Base-by-base conservation (phyloP, 148 eudicot species). In the Agrostemma githago region DNA sequence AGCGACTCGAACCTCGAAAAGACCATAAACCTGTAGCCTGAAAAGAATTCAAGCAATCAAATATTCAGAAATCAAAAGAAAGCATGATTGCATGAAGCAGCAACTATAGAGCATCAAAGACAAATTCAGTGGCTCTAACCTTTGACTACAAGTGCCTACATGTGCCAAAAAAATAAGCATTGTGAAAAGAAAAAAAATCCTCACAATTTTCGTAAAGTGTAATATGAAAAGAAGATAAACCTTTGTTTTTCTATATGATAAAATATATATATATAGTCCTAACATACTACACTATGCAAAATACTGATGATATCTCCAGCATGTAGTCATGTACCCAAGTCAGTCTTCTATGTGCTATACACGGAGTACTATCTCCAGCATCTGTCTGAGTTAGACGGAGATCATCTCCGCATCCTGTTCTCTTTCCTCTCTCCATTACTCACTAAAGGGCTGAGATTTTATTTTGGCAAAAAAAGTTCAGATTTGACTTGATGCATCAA, bases 1-100 rank as follows among this genome's bases (percentile, higher is more conserved):
- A 19, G 93, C 88, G 67, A 93, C 93, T 84, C 78, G 85, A 72
- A 90, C 90, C 79, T 93, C 98, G 79, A 75, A 89, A 43, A 93
- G 81, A 71, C 93, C 93, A 80, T 93, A 89, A 66, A 83, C 83
- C 68, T 83, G 85, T 66, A 93, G 64, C 87, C 97, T 92, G 90
- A 72, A 68, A 83, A 81, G 60, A 62, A 53, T 16, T 72, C 61
- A 53, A 48, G 41, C 39, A 26, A 11, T 70, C 4, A 62, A 74
- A 58, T 10, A 0, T 15, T 6, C 20, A 63, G 5, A 40, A 41
- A 53, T 54, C 41, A 61, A 59, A 41, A 62, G 38, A 20, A 57
- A 57, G 19, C 37, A 53, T 72, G 57, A 59, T 68, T 44, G 19
- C 37, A 53, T 72, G 57, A 59, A 76, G 68, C 10, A 68, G 59